These are phyloP conservation scores for Spizellomyces punctatus DNA, from an alignment of 192 early-diverging fungal genomes.

Conservation along the genomic window DNA sequence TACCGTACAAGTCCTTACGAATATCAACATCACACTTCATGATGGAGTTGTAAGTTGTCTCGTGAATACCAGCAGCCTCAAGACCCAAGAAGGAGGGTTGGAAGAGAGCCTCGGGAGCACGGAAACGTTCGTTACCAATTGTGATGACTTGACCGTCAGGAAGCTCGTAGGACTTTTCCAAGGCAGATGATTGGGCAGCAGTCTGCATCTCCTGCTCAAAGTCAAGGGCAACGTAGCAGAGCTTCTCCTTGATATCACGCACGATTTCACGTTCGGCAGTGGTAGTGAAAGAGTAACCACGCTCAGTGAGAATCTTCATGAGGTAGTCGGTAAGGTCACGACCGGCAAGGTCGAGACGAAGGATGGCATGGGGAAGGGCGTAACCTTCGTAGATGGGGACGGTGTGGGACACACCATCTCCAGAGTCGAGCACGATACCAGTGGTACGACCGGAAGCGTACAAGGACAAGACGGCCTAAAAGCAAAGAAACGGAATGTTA, in stretches of 20 bases:
- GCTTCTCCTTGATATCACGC: conserved; percentile 99
- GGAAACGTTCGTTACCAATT: conserved; percentile 97
- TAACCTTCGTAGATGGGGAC: conserved; percentile 99
- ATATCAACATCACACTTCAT: conserved; percentile 98
- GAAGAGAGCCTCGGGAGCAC: conserved; percentile 97
- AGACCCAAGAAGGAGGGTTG: conserved; percentile 91
- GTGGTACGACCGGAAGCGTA: conserved; percentile 97
- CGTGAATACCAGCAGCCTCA: conserved; percentile 92
- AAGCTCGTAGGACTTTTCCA: conserved; percentile 97
- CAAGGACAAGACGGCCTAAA: conserved; percentile 83
- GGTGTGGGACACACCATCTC: conserved; percentile 97
- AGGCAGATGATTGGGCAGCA: conserved; percentile 84
- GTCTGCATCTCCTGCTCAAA: conserved; percentile 98
- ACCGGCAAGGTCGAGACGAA: conserved; percentile 95
- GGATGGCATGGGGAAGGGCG: conserved; percentile 92
- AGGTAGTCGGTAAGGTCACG: conserved; percentile 96
- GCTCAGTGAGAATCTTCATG: conserved; percentile 91
- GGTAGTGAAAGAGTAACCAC: conserved; percentile 95
- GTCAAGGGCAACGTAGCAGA: conserved; percentile 97
- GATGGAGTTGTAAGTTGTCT: conserved; percentile 96
- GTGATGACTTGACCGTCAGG: conserved; percentile 99
- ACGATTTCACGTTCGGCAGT: conserved; percentile 97
- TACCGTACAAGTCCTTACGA: conserved; percentile 92
- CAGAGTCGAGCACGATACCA: conserved; percentile 98
- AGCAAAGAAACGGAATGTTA: background rate